Base-by-base conservation (phyloP, 2,329 filamentous ascomycete species). In the Venturiaceae sp. region DNA sequence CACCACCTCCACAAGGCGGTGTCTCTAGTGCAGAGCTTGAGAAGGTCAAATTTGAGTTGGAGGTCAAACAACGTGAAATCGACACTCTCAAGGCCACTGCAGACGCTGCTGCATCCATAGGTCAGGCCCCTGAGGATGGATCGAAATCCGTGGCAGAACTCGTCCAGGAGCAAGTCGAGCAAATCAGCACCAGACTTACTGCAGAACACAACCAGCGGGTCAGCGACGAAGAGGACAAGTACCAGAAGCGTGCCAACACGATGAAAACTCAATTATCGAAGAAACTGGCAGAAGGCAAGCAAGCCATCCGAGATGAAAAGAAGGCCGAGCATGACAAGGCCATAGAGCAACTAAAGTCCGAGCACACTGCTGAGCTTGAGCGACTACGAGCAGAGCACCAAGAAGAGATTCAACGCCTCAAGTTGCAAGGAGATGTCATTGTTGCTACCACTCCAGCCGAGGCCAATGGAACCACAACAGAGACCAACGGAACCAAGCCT, bases 231-330 rank as follows among this genome's bases (percentile, higher is more conserved):
- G 87, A 92, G 66, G 80, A 83, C 32, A 83, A 80, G 11, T 77
- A 88, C 60, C 87, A 87, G 65, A 75, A 80, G 56, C 80, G 85
- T 47, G 84, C 84, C 1, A 83, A 88, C 46, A 82, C 81, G 68
- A 87, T 90, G 85, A 87, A 85, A 66, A 78, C 81, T 23, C 73
- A 80, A 1, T 73, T 90, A 54, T 86, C 85, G 65, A 84, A 83
- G 67, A 90, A 87, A 67, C 77, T 95, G 16, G 72, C 69, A 8
- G 81, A 85, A 54, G 72, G 77, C 11, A 77, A 53, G 52, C 74
- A 61, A 73, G 5, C 13, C 21, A 44, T 32, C 21, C n/a, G 54
- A 14, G 54, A 46, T 23, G 54, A 56, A 7, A 30, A 14, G 23
- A 34, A 44, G 54, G 14, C 8, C 3, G 54, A 39, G 36, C 37